These are phyloP conservation scores for Trichosporon faecale DNA, from an alignment of 1,284 basidiomycete species.

Conservation along the genomic window DNA sequence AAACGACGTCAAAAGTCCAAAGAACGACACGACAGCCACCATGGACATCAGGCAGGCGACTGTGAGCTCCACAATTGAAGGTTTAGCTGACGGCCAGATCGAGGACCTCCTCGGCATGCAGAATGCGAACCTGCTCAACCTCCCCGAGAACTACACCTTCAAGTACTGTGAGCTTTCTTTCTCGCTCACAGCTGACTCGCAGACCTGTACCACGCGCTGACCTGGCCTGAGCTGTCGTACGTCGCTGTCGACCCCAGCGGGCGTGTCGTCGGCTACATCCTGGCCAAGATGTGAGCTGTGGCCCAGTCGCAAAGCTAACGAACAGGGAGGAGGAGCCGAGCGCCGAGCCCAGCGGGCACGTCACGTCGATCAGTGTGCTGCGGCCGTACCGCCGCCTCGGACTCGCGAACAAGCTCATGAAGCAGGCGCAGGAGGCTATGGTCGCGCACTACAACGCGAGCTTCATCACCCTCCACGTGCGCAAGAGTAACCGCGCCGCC, in stretches of 20 bases:
- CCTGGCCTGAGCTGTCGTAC: slow-evolving; percentile 91
- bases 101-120: slow-evolving; percentile 82
- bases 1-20: slow-evolving; percentile 1
- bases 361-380: slow-evolving; percentile 87
- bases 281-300: slow-evolving; percentile 77
- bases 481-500: slow-evolving; percentile 81
- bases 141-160: slow-evolving; percentile 83
- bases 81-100: slow-evolving; percentile 38
- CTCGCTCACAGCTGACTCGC: neutral
- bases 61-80: slow-evolving; percentile 30
- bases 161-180: slow-evolving; percentile 67
- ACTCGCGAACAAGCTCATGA: slow-evolving; percentile 82
- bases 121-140: slow-evolving; percentile 79
- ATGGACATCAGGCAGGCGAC: slow-evolving; percentile 58
- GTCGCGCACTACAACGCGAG: slow-evolving; percentile 70
- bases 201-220: slow-evolving; percentile 86
- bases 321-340: slow-evolving; percentile 67
- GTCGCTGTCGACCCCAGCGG: slow-evolving; percentile 89
- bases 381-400: slow-evolving; percentile 79
- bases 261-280: slow-evolving; percentile 87
- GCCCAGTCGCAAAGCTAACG: neutral
- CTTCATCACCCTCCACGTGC: slow-evolving; percentile 78
- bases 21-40: slow-evolving; percentile 14
- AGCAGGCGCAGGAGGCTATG: slow-evolving; percentile 81
- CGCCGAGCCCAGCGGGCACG: slow-evolving; percentile 70